Conservation (phyloP, 192 early-diverging fungal genomes). For the Backusella macrospora region DNA sequence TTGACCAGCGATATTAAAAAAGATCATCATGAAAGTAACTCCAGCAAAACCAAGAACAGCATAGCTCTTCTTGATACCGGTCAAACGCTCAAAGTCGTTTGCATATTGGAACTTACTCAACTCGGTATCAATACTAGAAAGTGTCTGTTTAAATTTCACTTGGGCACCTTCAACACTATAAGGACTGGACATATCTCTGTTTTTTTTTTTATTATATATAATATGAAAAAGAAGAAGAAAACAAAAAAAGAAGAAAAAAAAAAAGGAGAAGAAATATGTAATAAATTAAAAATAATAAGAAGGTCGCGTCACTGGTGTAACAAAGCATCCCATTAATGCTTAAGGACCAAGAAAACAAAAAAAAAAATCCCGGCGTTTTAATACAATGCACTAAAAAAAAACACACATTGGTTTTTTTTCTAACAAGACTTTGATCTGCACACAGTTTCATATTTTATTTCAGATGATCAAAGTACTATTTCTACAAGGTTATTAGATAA, state of each 20-base stretch:
- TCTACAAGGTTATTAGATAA: no score
- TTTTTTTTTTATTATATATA: neutral
- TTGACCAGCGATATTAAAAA: constrained; percentile 85
- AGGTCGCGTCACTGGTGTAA: constrained; percentile 8
- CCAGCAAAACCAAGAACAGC: constrained; percentile 63
- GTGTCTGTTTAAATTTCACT: constrained; percentile 20
- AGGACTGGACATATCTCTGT: constrained; percentile 39
- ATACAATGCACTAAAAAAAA: no score
- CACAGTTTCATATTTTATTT: no score
- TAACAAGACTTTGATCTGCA: no score
- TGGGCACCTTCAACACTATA: constrained; percentile 35
- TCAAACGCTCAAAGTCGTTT: constrained; percentile 70
- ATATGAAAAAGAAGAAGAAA: neutral
- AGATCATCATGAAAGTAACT: constrained; percentile 74
- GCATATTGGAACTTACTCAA: constrained; percentile 69
- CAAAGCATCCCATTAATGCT: no score
- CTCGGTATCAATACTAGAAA: constrained; percentile 65
- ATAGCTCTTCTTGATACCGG: constrained; percentile 92
- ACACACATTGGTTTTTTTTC: no score
- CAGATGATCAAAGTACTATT: no score
- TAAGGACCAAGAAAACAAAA: no score
- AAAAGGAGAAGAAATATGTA: no score
- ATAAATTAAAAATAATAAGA: no score
- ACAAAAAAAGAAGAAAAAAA: constrained; percentile 24
- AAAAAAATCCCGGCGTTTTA: no score